Base-by-base conservation (phyloP, 2,329 filamentous ascomycete genomes). In the Raffaelea deltoideospora region DNA sequence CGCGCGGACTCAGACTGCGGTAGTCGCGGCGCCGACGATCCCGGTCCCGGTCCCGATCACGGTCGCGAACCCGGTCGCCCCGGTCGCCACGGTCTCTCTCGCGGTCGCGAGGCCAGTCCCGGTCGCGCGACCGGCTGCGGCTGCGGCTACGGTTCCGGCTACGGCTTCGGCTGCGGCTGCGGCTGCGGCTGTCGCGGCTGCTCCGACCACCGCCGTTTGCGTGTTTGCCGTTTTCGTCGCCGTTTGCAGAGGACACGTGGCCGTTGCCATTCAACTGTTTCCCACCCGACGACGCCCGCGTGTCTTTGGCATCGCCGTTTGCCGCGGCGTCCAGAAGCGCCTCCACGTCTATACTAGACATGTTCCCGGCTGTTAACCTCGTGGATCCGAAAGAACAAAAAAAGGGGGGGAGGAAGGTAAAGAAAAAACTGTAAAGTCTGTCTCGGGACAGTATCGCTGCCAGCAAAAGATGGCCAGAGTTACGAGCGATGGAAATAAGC, bases 251-350 rank as follows among this genome's bases (percentile, higher is more conserved):
- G 15, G 4, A 23, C 14, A 13, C 13, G 39, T 69, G 66, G 49
- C 76, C 72, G 45, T 65, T 62, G 45, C 75, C 69, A 44, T 73
- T 71, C n/a, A n/a, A n/a, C n/a, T n/a, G n/a, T n/a, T n/a, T n/a
- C n/a, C n/a, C n/a, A n/a, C n/a, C n/a, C n/a, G n/a, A n/a, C n/a
- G n/a, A n/a, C n/a, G n/a, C n/a, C n/a, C 21, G 14, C 8, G 17
- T 18, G 10, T 14, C n/a, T n/a, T 30, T 52, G 34, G 64, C 60
- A 37, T 72, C 71, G 44, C 61, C 59, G 45, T 65, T 75, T 45
- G 68, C 83, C 44, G 82, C 84, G 35, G 81, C 83, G 59, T 94
- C 86, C 48, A 95, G 76, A 46, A 95, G 72, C 47, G 85, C 84
- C 67, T 95, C 87, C 50, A 95, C 84, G 54, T 93, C 85, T 48